Evolutionary conservation across 495 filamentous ascomycete species (phyloP), one percentile per base, ranked within the genome.

Genomic region (Aspergillus avenaceus): DNA sequence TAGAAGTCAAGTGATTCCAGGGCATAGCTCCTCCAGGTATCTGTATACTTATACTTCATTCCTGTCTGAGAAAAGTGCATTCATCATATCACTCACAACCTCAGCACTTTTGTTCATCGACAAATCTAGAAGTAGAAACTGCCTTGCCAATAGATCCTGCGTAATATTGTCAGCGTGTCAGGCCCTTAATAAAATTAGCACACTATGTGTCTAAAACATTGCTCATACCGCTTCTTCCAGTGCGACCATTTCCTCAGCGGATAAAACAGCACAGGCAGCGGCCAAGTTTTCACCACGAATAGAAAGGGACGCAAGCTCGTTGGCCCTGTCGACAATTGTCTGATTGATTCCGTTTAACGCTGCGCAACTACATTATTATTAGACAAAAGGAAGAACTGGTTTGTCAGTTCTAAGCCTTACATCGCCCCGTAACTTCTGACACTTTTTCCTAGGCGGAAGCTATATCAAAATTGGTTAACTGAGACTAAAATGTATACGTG

Each of bases 401-500:
- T 42, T 31, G n/a, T 9, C 25, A 18, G 1, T 21, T 13, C 5
- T 11, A 29, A 41, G n/a, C 58, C 65, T 46, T 69, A 81, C 71
- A 81, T 77, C 9, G 86, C 90, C 4, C 91, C 93, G 53, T 92
- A 88, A 61, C 90, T 96, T 22, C 85, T 83, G n/a, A 66, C 80
- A 55, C 87, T 91, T 28, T 84, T 80, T 4, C 92, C 91, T 5
- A 71, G 64, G 22, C 74, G 70, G 50, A 84, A 77, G 55, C 72
- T 75, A 44, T 53, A 9, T 21, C 16, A 21, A 38, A 8, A 38
- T 21, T 21, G 16, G 6, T 8, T 11, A 19, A 3, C 8, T 21
- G 16, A 5, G 18, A 6, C 21, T 14, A 3, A 38, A 5, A 18
- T 4, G 16, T 6, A 32, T 4, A 14, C 4, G 7, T 18, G 34